Conservation (phyloP, 2,329 filamentous ascomycete genomes). For the Sclerotinia sclerotiorum region DNA sequence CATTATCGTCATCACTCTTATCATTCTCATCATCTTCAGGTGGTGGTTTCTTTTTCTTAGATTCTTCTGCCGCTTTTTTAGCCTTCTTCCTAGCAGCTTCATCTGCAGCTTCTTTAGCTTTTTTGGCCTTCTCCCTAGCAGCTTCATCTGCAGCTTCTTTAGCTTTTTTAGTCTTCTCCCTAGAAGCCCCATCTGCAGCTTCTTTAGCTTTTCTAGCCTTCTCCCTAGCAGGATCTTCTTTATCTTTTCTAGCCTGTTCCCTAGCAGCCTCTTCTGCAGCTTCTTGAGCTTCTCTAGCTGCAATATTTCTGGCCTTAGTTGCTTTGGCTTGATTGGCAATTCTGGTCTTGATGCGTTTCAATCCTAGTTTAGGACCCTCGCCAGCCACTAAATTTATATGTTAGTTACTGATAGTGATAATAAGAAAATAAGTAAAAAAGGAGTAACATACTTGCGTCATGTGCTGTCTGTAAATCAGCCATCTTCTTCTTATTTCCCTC, state of each 20-base stretch:
- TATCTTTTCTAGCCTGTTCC: background rate
- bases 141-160: background rate
- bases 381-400: background rate
- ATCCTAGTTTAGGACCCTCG: constrained; percentile 12
- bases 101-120: background rate
- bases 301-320: constrained; percentile 3
- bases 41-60: background rate
- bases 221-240: background rate
- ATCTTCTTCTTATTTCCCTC: background rate
- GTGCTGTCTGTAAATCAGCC: constrained; percentile 11
- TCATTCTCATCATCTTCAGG: no score
- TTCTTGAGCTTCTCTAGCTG: background rate
- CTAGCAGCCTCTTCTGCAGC: background rate
- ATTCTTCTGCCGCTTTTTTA: background rate
- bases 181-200: background rate
- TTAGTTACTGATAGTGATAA: background rate
- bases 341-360: constrained; percentile 17
- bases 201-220: no score
- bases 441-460: background rate
- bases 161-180: background rate
- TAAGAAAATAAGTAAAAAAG: background rate
- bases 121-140: background rate
- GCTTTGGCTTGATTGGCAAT: constrained; percentile 11
- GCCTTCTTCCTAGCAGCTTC: background rate
- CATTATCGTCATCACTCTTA: no score